Percentiles rank a stretch among this genome's conserved stretches.
These are phyloP conservation scores for Tolypocladium guangdongense DNA, from an alignment of 2,329 filamentous ascomycete genomes.

Conservation along the genomic window DNA sequence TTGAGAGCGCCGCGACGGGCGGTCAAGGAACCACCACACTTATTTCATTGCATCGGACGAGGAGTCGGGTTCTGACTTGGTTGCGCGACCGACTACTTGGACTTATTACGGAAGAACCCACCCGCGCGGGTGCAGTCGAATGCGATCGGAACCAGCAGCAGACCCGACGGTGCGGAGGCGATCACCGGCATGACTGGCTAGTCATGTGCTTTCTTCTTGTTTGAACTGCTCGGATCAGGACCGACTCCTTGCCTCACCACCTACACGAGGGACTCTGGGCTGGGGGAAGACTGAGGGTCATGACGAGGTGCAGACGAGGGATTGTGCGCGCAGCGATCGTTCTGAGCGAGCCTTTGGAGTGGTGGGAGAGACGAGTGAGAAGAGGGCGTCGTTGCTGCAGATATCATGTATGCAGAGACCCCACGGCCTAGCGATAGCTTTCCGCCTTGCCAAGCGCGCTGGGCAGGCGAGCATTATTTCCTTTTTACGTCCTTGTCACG, in stretches of 20 bases:
- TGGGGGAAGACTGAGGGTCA: not conserved
- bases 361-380: not conserved
- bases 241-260: not conserved
- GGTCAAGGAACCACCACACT: not conserved
- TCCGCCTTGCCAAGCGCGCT: not conserved
- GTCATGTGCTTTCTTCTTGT: constrained; percentile 8
- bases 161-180: constrained; percentile 5
- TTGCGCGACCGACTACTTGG: constrained; percentile 11
- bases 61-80: constrained; percentile 27
- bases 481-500: constrained; percentile 1
- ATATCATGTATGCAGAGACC: constrained; percentile 6
- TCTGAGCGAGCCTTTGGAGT: not conserved
- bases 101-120: constrained; percentile 2
- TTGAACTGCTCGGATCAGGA: not conserved
- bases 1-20: not conserved
- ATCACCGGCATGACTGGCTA: constrained; percentile 1
- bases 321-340: not conserved
- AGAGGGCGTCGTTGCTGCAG: constrained; percentile 3
- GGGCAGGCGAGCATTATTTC: not conserved
- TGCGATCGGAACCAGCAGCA: not conserved
- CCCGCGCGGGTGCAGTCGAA: not conserved
- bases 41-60: constrained; percentile 25
- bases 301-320: not conserved
- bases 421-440: not conserved
- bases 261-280: not conserved